These are phyloP conservation scores for Phytophthora fragariaefolia DNA, from an alignment of 352 stramenopile species.

Conservation along the genomic window DNA sequence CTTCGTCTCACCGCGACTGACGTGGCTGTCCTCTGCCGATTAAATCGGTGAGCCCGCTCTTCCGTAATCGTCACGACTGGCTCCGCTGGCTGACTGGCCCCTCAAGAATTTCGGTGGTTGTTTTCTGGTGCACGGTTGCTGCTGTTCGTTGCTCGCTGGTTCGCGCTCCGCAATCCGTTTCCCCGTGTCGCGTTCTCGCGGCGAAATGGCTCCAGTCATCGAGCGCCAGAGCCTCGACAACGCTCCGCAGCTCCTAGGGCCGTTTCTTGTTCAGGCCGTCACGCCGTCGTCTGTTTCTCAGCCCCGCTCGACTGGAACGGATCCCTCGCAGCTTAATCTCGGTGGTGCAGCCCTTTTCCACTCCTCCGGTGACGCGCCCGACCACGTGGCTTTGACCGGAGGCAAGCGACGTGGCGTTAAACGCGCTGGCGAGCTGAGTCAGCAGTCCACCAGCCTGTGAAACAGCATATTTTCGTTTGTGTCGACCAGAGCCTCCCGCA, in stretches of 20 bases:
- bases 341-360: slow-evolving; percentile 33
- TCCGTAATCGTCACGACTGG: slow-evolving; percentile 31
- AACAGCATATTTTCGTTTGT: slow-evolving; percentile 38
- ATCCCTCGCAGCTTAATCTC: slow-evolving; percentile 8
- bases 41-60: slow-evolving; percentile 23
- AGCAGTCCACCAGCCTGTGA: slow-evolving; percentile 25
- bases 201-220: slow-evolving; percentile 34
- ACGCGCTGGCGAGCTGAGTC: slow-evolving; percentile 20
- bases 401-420: slow-evolving; percentile 32
- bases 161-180: slow-evolving; percentile 30
- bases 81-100: slow-evolving; percentile 12
- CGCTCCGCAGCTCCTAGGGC: slow-evolving; percentile 17
- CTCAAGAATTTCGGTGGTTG: slow-evolving; percentile 32
- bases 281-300: slow-evolving; percentile 37
- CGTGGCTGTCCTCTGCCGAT: slow-evolving; percentile 6
- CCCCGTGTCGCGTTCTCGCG: slow-evolving; percentile 36
- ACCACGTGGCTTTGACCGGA: slow-evolving; percentile 27
- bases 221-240: slow-evolving; percentile 37
- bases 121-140: slow-evolving; percentile 35
- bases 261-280: slow-evolving; percentile 43
- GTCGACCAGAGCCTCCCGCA: slow-evolving; percentile 6
- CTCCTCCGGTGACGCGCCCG: slow-evolving; percentile 29
- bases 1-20: slow-evolving; percentile 26
- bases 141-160: slow-evolving; percentile 24
- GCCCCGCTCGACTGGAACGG: slow-evolving; percentile 19